These are phyloP conservation scores for Phytophthora multivora DNA, from an alignment of 352 stramenopile species.

Conservation along the genomic window DNA sequence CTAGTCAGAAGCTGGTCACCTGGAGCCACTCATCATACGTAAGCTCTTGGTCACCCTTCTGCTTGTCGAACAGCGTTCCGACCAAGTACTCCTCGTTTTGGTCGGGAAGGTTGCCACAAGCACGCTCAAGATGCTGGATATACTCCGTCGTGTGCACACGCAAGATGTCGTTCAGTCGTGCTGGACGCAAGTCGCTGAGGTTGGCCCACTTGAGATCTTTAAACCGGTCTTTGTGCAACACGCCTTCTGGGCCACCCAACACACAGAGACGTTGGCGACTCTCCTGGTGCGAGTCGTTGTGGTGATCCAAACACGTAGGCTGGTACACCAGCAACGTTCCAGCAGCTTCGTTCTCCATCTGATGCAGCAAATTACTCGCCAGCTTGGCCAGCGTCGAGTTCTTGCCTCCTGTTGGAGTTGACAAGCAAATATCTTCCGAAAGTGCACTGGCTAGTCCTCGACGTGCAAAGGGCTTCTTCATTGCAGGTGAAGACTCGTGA, in stretches of 20 bases:
- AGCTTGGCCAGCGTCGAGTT: conserved; percentile 30
- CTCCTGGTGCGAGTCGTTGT: conserved; percentile 79
- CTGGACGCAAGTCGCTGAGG: conserved; percentile 53
- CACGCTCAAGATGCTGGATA: conserved; percentile 57
- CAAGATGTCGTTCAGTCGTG: conserved; percentile 58
- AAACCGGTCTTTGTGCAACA: conserved; percentile 69
- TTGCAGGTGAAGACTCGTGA: conserved; percentile 9
- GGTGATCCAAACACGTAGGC: conserved; percentile 71
- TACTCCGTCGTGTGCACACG: conserved; percentile 72
- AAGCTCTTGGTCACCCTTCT: conserved; percentile 30
- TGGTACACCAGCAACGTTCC: conserved; percentile 72
- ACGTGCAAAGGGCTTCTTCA: conserved; percentile 18
- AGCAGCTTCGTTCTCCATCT: conserved; percentile 30
- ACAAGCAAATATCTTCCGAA: conserved; percentile 9
- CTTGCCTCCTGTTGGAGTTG: conserved; percentile 24
- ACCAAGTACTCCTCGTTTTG: conserved; percentile 55
- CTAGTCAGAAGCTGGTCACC: conserved; percentile 20
- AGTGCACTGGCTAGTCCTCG: background rate
- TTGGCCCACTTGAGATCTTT: conserved; percentile 66
- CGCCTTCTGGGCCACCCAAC: conserved; percentile 62
- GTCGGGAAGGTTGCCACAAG: conserved; percentile 46
- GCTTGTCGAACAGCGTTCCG: conserved; percentile 40
- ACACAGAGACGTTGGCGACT: conserved; percentile 60
- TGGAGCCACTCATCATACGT: conserved; percentile 53
- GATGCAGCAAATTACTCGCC: conserved; percentile 28